Base-by-base conservation (phyloP, 768 basidiomycete species). In the Dictyophora rubrovolvata region DNA sequence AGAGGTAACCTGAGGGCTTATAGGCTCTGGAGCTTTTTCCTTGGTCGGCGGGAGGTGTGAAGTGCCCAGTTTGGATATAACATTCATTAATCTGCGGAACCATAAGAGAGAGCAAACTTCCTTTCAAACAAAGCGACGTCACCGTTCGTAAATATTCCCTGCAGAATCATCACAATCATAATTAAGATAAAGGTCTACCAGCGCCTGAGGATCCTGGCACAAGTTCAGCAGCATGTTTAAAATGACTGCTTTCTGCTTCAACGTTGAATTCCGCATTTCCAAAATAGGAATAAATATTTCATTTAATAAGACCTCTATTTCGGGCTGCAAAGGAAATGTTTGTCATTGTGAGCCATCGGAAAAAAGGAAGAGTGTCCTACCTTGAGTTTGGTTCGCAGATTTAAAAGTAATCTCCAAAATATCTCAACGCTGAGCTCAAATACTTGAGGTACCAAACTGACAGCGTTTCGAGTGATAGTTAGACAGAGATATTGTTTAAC, bases 351-450 rank as follows among this genome's bases (percentile, higher is more conserved):
- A 52, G 49, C 36, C 53, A 54, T 59, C 56, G 20, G 8, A 33
- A 48, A 20, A 8, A 34, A 55, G 20, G 7, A n/a, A 52, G 7
- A 33, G 23, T 5, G 4, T 65, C 73, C 46, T 64, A 91, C 93
- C 85, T 99, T 99, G 64, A 99, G 81, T 74, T 91, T 95, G 17
- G 90, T 91, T 28, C 96, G 83, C 84, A 99, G 86, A 11, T 92
- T 89, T 48, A 87, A 83, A n/a, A 98, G 71, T 53, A 96, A 88
- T 65, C 91, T 82, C 93, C 95, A 97, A 73, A 98, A 98, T 60
- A 98, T 96, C 74, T 98, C 96, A 53, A 97, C 94, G 66, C 92
- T 93, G 54, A 93, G 84, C 69, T 99, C 96, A 70, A 99, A 99
- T 14, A 99, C 94, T 70, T 95, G 94, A 1, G 88, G 87, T 7